Evolutionary conservation across 768 basidiomycete species (phyloP).

Genomic region (Phylloporus rhodoxanthus): DNA sequence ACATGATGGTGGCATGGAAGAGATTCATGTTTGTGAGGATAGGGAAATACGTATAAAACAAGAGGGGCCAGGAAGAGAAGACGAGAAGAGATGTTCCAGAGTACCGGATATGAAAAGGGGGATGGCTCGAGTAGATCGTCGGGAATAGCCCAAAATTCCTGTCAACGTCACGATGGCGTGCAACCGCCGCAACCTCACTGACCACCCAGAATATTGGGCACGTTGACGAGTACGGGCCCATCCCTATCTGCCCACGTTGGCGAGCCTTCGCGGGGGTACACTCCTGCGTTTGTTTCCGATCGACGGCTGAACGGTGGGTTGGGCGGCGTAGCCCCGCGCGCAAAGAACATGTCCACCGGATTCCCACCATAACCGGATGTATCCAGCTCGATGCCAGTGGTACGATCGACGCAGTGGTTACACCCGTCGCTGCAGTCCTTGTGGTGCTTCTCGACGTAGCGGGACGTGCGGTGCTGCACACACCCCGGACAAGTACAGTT

Average conservation of each 20-base stretch:
- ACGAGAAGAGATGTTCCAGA: neutral
- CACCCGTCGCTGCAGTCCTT: slow-evolving; percentile 48
- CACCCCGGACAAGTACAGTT: slow-evolving; percentile 71
- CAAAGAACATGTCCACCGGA: slow-evolving; percentile 60
- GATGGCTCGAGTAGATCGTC: neutral
- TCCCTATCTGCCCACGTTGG: slow-evolving; percentile 35
- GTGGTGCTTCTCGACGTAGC: slow-evolving; percentile 35
- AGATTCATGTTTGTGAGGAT: neutral
- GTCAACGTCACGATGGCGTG: slow-evolving; percentile 7
- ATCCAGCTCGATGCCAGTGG: slow-evolving; percentile 37
- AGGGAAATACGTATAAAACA: neutral
- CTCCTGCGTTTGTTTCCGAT: slow-evolving; percentile 42
- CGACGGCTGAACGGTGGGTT: slow-evolving; percentile 43
- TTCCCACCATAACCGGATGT: slow-evolving; percentile 15
- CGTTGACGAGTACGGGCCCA: slow-evolving; percentile 41
- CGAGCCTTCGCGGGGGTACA: slow-evolving; percentile 35
- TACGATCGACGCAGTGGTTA: slow-evolving; percentile 56
- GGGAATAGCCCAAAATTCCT: no score
- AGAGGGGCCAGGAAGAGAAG: neutral
- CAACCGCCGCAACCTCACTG: slow-evolving; percentile 43
- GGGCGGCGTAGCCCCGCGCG: slow-evolving; percentile 66
- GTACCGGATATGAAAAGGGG: neutral
- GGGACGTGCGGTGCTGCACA: slow-evolving; percentile 56
- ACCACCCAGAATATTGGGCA: slow-evolving; percentile 66
- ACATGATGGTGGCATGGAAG: neutral